A percentile compares a stretch with the other conserved stretches of the same genome.
These are phyloP conservation scores for Aspergillus avenaceus DNA, from an alignment of 495 filamentous ascomycete species.

Conservation along the genomic window DNA sequence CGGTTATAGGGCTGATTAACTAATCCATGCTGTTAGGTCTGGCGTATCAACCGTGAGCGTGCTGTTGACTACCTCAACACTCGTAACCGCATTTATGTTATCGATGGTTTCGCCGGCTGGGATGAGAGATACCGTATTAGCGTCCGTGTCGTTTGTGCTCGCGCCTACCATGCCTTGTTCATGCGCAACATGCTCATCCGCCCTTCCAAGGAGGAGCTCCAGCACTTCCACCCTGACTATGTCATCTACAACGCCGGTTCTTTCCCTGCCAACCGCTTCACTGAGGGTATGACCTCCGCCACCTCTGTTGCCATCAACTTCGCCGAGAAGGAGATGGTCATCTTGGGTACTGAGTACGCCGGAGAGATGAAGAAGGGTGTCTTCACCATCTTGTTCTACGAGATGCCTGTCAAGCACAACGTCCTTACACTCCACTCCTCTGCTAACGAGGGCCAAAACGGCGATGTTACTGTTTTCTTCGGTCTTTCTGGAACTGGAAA, in stretches of 20 bases:
- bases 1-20: slow-evolving; percentile 18
- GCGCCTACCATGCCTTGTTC: slow-evolving; percentile 99
- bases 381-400: slow-evolving; percentile 99
- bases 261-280: slow-evolving; percentile 98
- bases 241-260: slow-evolving; percentile 98
- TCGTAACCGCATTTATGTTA: slow-evolving; percentile 95
- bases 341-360: slow-evolving; percentile 97
- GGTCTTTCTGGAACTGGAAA: slow-evolving; percentile 98
- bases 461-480: slow-evolving; percentile 98
- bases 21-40: slow-evolving; percentile 63
- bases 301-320: slow-evolving; percentile 88
- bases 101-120: slow-evolving; percentile 97
- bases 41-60: slow-evolving; percentile 99
- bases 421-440: slow-evolving; percentile 96
- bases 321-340: slow-evolving; percentile 93
- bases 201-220: slow-evolving; percentile 80
- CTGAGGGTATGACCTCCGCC: slow-evolving; percentile 94
- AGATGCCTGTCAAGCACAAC: slow-evolving; percentile 99
- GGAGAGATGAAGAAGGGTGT: slow-evolving; percentile 99
- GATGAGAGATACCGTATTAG: slow-evolving; percentile 97
- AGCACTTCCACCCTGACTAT: slow-evolving; percentile 98
- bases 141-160: slow-evolving; percentile 96
- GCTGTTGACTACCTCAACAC: slow-evolving; percentile 99
- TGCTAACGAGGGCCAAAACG: slow-evolving; percentile 81
- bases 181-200: slow-evolving; percentile 99